Base-by-base conservation (phyloP, 2,329 filamentous ascomycete genomes). In the Apiospora pterosperma region DNA sequence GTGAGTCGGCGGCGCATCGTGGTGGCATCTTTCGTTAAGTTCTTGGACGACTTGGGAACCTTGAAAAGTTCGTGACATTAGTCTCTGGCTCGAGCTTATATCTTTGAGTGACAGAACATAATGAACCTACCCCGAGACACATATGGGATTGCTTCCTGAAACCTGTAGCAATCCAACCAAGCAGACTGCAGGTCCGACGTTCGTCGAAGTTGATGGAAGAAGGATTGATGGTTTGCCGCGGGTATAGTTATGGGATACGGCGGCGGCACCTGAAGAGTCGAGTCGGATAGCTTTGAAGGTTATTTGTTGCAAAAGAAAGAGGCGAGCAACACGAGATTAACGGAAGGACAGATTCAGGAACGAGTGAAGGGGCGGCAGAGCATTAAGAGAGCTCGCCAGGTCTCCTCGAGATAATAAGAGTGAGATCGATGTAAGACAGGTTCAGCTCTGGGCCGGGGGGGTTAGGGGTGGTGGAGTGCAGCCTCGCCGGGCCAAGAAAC, bases 1-100 rank as follows among this genome's bases (percentile, higher is more conserved):
- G 74, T 74, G 38, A 72, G 70, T 60, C 71, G 73, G 39, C 73
- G 73, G 12, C 66, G 69, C 14, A 74, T 55, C 38, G 70, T 66
- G 25, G 62, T 60, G 34, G 28, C 48, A 55, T 55, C 25, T 31
- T 55, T 31, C 3, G 48, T 55, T n/a, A 19, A 34, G 48, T 55
- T 28, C 34, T 55, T 55, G 48, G 48, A 34, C 25, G 38, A 41
- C n/a, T 55, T 55, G 16, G 48, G 34, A n/a, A 34, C 28, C 48
- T 48, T 31, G 16, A 55, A 34, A 31, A 11, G 16, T 55, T 34
- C 28, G 28, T 0, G 14, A 34, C 16, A 28, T 55, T 34, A 55
- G 48, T 5, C 19, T 11, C 16, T 55, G 28, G 28, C 28, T 11
- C 28, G 21, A 4, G 28, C 31, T 3, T n/a, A 34, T 34, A 55